Base-by-base conservation (phyloP, 2,329 filamentous ascomycete species). In the Emergomyces pasteurianus region DNA sequence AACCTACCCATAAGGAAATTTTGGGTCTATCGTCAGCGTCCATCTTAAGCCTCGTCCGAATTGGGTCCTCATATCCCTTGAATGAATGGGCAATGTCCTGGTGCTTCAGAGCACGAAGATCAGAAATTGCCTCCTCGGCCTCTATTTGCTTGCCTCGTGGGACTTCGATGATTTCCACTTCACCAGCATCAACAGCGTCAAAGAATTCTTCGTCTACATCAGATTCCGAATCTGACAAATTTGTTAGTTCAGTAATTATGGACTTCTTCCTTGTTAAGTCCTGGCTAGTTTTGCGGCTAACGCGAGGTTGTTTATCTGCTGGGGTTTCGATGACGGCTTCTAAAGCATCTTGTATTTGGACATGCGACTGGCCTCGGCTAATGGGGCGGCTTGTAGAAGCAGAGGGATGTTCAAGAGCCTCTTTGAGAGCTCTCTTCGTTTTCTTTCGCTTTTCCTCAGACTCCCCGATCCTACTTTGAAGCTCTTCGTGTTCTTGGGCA, bases 181-280 rank as follows among this genome's bases (percentile, higher is more conserved):
- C 89, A 16, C 94, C 94, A 49, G 92, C 89, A 73, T 95, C 94
- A 6, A 99, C 87, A 9, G 94, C 94, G 75, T 99, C 94, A 67
- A 97, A 99, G 73, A 99, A 99, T 71, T 97, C 92, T 58, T 96
- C 90, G 40, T 89, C 88, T 3, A 90, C 88, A 61, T 92, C 87
- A 1, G 86, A 89, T 59, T 92, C 91, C 0, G 80, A 81, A 58
- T 84, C 86, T 9, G 89, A 94, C 34, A 94, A 74, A 62, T 87
- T 85, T 52, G 92, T 81, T 66, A 89, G 83, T 36, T 85, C 85
- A 49, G 94, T 82, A 2, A 83, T 79, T 0, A 81, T 82, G 42
- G 87, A 86, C 70, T 85, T 86, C 61, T 84, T 83, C 58, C 83
- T 80, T 43, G 76, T 74, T 3, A 65, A 12, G 10, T 49, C 63